phyloP scores from a whole-genome alignment of 177 flowering plant species.

The Vitis hybrid region DNA sequence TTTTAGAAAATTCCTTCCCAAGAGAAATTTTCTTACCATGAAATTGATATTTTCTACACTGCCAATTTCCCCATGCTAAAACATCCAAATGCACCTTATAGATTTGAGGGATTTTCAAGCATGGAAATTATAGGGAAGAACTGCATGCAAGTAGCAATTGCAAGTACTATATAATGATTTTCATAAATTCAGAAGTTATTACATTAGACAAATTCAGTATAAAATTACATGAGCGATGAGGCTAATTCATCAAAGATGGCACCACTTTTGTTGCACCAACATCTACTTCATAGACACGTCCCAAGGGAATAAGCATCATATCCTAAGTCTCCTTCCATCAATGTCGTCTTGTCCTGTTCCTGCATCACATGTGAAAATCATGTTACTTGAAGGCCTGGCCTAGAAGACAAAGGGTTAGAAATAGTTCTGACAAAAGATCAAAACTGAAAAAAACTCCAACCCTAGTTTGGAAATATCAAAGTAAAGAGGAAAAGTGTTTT shows the following conservation, averaged over 20 bases:
- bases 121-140: neutral
- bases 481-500: neutral
- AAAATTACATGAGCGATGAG: neutral
- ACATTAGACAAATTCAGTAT: neutral
- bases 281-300: constrained; percentile 17
- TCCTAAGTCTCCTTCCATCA: constrained; percentile 27
- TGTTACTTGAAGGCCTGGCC: neutral
- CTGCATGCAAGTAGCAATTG: neutral
- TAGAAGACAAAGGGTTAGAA: neutral
- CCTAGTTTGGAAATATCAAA: neutral
- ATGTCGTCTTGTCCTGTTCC: constrained; percentile 28
- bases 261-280: neutral
- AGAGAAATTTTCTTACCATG: too few species aligned
- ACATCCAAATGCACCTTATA: too few species aligned
- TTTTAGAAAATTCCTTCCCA: neutral
- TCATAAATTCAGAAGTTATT: neutral
- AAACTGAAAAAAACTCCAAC: neutral
- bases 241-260: neutral
- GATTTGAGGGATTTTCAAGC: too few species aligned
- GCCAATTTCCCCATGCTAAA: too few species aligned
- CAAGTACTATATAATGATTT: neutral
- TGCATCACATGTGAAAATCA: constrained; percentile 20
- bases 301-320: constrained; percentile 22
- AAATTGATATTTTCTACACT: too few species aligned
- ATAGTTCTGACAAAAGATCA: neutral